Conservation (phyloP, 108 stramenopile species). For the Cyclotella kingstonii region DNA sequence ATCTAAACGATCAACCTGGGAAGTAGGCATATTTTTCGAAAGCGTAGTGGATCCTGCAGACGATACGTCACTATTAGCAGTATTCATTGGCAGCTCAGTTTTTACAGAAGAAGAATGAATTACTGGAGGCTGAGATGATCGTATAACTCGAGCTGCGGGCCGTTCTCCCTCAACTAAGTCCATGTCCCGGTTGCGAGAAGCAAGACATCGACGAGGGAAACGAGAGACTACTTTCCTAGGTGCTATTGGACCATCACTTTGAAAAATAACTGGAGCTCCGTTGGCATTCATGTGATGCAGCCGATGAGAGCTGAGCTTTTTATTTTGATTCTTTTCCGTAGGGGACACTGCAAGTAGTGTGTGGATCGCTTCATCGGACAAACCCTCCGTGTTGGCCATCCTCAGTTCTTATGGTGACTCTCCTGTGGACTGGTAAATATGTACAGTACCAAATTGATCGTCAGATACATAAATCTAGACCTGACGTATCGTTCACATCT, state of each 20-base stretch:
- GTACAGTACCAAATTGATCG: too few relatives aligned
- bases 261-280: background rate
- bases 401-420: too few relatives aligned
- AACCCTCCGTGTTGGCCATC: constrained; percentile 80
- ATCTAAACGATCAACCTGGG: background rate
- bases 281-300: background rate
- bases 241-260: too few relatives aligned
- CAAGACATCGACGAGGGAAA: constrained; percentile 45
- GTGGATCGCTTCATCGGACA: constrained; percentile 66
- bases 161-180: constrained; percentile 61
- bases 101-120: constrained; percentile 14
- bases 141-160: constrained; percentile 65
- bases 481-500: too few relatives aligned
- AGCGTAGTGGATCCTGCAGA: background rate
- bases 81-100: background rate
- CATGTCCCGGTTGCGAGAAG: constrained; percentile 47
- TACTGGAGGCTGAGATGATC: constrained; percentile 46
- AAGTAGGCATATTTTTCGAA: background rate
- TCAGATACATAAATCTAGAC: too few relatives aligned
- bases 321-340: constrained; percentile 15
- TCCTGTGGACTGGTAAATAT: too few relatives aligned
- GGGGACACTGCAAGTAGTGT: constrained; percentile 49
- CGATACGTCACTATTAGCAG: background rate
- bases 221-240: constrained; percentile 16
- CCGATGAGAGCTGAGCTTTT: constrained; percentile 1